Percentiles rank a stretch among this genome's conserved stretches.
These are phyloP conservation scores for Pugionium dolabratum DNA, from an alignment of 345 rosid genomes.

Conservation along the genomic window DNA sequence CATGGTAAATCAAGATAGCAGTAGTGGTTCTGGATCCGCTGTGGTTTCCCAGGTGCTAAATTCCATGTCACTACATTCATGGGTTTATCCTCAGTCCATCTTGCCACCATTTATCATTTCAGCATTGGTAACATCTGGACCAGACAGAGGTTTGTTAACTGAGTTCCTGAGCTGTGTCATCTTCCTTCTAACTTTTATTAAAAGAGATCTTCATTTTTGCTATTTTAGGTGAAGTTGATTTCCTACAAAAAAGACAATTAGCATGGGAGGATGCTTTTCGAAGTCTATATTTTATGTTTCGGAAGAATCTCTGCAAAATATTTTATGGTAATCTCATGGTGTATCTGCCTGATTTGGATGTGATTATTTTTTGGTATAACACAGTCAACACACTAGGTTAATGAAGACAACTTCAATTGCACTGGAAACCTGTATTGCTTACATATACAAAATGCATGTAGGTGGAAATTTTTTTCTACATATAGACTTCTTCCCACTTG, in stretches of 20 bases:
- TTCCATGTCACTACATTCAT: constrained; percentile 69
- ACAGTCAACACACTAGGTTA: no score
- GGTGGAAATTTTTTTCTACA: constrained; percentile 1
- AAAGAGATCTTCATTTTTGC: constrained; percentile 25
- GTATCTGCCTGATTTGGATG: constrained; percentile 14
- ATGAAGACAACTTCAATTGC: no score
- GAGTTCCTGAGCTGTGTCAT: constrained; percentile 15
- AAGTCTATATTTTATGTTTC: constrained; percentile 78
- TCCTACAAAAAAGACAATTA: constrained; percentile 60
- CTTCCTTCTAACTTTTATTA: constrained; percentile 6
- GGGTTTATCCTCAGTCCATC: constrained; percentile 90
- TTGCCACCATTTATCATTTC: constrained; percentile 76
- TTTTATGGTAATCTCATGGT: constrained; percentile 71
- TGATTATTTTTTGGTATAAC: neutral
- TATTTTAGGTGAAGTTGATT: constrained; percentile 59
- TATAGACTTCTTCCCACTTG: neutral
- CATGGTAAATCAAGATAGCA: constrained; percentile 30
- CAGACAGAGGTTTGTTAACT: constrained; percentile 64
- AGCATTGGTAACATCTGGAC: constrained; percentile 52
- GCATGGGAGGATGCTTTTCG: constrained; percentile 94
- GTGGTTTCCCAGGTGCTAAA: constrained; percentile 46
- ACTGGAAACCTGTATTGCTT: neutral
- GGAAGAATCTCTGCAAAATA: constrained; percentile 65
- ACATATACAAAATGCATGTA: constrained; percentile 21
- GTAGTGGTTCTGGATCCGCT: constrained; percentile 42